These are phyloP conservation scores for Pseudovirgaria hyperparasitica DNA, from an alignment of 2,329 filamentous ascomycete genomes.

Conservation along the genomic window DNA sequence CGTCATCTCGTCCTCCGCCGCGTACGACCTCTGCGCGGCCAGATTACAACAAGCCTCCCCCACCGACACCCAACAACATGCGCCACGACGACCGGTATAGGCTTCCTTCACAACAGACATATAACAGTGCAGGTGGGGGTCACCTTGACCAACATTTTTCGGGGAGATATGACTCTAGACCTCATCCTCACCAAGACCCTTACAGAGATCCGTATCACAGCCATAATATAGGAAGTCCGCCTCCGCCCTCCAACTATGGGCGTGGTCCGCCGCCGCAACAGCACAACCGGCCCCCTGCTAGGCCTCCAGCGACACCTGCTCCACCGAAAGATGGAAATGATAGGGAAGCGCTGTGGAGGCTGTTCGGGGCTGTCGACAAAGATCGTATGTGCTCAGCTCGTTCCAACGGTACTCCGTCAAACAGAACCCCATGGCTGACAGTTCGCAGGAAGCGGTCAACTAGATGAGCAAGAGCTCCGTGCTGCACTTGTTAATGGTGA, in stretches of 20 bases:
- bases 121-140: too few relatives aligned
- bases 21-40: conserved; percentile 21
- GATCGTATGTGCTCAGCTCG: conserved; percentile 41
- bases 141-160: too few relatives aligned
- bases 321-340: conserved; percentile 48
- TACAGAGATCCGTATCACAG: conserved; percentile 22
- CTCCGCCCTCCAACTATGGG: conserved; percentile 36
- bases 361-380: conserved; percentile 88
- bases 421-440: conserved; percentile 3
- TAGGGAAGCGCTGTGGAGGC: conserved; percentile 58
- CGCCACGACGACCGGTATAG: conserved; percentile 24
- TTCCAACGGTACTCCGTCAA: neutral
- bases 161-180: conserved; percentile 3
- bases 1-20: conserved; percentile 15
- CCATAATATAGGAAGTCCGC: conserved; percentile 31
- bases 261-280: conserved; percentile 45
- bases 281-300: conserved; percentile 46
- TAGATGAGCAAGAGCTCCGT: conserved; percentile 77
- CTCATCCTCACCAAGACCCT: conserved; percentile 26
- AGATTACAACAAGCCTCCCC: conserved; percentile 32
- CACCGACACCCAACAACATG: conserved; percentile 18
- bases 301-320: conserved; percentile 34
- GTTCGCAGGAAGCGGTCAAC: conserved; percentile 54
- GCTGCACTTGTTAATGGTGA: conserved; percentile 92
- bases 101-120: conserved; percentile 17